Base-by-base conservation (phyloP, 208 protist species). In the Acanthamoeba triangularis region DNA sequence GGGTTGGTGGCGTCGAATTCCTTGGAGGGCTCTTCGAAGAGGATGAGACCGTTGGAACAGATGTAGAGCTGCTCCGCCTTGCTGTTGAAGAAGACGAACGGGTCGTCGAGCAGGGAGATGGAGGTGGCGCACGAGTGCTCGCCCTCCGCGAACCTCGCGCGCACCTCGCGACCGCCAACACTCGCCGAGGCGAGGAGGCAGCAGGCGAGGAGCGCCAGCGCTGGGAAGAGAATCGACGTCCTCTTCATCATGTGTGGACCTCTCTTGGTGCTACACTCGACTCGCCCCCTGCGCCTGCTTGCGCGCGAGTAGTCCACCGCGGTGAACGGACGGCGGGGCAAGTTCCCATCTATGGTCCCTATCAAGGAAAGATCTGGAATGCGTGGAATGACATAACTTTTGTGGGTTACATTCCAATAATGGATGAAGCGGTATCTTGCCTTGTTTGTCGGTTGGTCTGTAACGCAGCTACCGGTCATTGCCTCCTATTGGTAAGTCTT, bases 31-130 rank as follows among this genome's bases (percentile, higher is more conserved):
- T 59, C 14, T 2, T 61, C 49, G 4, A 87, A 41, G 14, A 87
- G 78, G 30, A 87, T 8, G n/a, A 87, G 47, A 63, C 78, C 78
- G 49, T 87, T 87, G 47, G 78, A 47, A 47, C 78, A 87, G 78
- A 87, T 61, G 52, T 63, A 61, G 10, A 87, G 44, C 28, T 61
- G 23, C 16, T 30, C 20, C 28, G 61, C 78, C 18, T 59, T 63
- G 47, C 18, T 47, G 20, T 37, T 28, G 49, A 87, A 59, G 49
- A 87, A 87, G 52, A 37, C 5, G 49, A 87, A 41, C 23, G 47
- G 78, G 25, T 59, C 30, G 3, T 87, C n/a, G 47, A 16, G 13
- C 35, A 87, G 23, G 3, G 4, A 8, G 25, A 87, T 33, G 20
- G 4, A 8, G 20, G 78, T 63, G 4, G 41, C 4, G n/a, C 78